Evolutionary conservation across 805 yeast genomes (phyloP), one percentile per base, ranked within the genome.

Genomic region (Barnettozyma pratensis): DNA sequence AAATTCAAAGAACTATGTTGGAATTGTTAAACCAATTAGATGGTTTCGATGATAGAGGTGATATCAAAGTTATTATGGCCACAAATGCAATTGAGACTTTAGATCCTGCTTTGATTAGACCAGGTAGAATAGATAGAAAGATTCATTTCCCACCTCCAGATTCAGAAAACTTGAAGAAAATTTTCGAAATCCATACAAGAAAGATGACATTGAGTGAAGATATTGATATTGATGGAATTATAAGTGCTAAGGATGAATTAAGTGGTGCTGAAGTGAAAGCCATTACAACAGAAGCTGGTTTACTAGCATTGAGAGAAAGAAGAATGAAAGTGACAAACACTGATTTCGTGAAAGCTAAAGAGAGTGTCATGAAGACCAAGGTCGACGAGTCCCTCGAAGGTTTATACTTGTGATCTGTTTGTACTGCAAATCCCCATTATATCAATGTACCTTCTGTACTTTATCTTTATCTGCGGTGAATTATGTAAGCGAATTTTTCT

Each of bases 261-360:
- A 87, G 96, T 8, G 98, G 98, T 52, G 98, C 98, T 4, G 98
- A 92, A 68, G 94, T 92, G 58, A 92, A 92, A 72, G 98, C 97
- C 48, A 89, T 92, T 54, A 90, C 97, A 67, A 91, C 98, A 1
- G 98, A 92, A 67, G 97, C 98, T 2, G 98, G 98, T 48, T 76
- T 92, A 71, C 78, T 90, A 62, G 98, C 98, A 1, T 75, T 92
- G 64, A 83, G 98, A 69, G 98, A 92, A 68, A 84, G 98, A 69
- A 81, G 98, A 71, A 92, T 92, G 96, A 95, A 90, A 72, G 98
- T 92, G 37, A 88, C 92, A 35, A 94, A 91, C 30, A 88, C 87
- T 53, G 99, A 92, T 66, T 92, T 92, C 73, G 84, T 86, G 67
- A 82, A 83, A 56, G 99, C 97, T 11, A 87, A 90, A 72, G 98